These are phyloP conservation scores for Pichia manshurica DNA, from an alignment of 805 yeast genomes.

Conservation along the genomic window DNA sequence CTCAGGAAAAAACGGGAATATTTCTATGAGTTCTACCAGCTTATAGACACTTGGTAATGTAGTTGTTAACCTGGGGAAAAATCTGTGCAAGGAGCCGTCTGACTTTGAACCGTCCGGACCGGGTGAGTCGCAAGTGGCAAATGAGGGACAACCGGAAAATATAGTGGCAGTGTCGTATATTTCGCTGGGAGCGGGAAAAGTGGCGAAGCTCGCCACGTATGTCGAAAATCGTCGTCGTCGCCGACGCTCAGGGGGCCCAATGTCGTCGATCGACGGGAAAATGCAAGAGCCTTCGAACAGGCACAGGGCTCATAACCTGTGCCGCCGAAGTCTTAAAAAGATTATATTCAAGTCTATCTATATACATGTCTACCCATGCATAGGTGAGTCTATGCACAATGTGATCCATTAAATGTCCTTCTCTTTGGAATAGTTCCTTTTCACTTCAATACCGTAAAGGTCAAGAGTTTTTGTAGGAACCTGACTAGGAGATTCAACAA, in stretches of 20 bases:
- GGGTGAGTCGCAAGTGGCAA: constrained; percentile 4
- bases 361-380: no score
- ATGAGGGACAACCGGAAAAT: neutral
- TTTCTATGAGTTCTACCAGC: neutral
- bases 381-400: no score
- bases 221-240: neutral
- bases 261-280: neutral
- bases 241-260: neutral
- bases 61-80: neutral
- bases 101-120: neutral
- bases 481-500: constrained; percentile 77
- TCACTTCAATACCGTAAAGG: constrained; percentile 44
- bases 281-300: neutral
- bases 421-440: neutral
- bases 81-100: neutral
- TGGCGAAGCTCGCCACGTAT: neutral
- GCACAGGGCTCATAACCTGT: neutral
- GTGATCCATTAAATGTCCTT: no score
- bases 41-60: neutral
- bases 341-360: no score
- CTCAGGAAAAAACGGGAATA: neutral
- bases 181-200: neutral
- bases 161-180: neutral
- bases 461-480: constrained; percentile 47
- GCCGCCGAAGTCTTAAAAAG: no score